Evolutionary conservation across 148 eudicot species (phyloP).

Genomic region (Persicaria maculosa): DNA sequence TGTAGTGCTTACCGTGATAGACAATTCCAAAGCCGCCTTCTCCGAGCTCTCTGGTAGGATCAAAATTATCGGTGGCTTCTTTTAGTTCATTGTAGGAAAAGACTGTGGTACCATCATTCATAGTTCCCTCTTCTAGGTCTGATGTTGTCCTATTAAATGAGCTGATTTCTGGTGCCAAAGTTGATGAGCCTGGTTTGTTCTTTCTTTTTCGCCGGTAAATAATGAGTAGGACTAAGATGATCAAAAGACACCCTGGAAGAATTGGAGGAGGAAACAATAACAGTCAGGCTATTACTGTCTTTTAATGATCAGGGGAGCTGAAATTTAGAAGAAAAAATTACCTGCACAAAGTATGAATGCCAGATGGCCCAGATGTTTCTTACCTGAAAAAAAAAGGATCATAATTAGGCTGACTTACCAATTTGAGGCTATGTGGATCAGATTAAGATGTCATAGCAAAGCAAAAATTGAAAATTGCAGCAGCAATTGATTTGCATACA

Average conservation of each 20-base stretch:
- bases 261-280: conserved; percentile 12
- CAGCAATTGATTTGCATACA: too few species aligned
- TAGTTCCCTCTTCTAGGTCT: conserved; percentile 23
- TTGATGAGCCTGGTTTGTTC: not conserved
- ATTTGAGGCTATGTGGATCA: not conserved
- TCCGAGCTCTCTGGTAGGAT: conserved; percentile 43
- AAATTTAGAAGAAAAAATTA: not conserved
- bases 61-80: conserved; percentile 39
- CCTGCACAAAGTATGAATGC: conserved; percentile 3
- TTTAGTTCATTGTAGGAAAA: conserved; percentile 43
- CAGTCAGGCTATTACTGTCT: not conserved
- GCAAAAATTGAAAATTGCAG: not conserved
- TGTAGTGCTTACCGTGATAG: conserved; percentile 41
- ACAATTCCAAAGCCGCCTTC: conserved; percentile 56
- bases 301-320: not conserved
- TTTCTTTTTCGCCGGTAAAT: conserved; percentile 18
- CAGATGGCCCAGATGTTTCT: not conserved
- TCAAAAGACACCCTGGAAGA: conserved; percentile 16
- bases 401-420: conserved; percentile 2
- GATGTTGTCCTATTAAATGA: conserved; percentile 19
- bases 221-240: conserved; percentile 10
- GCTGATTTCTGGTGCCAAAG: not conserved
- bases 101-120: conserved; percentile 25
- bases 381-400: conserved; percentile 1
- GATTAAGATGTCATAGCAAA: not conserved